Conservation (phyloP, 2,329 filamentous ascomycete genomes). For the Boeremia lycopersici region DNA sequence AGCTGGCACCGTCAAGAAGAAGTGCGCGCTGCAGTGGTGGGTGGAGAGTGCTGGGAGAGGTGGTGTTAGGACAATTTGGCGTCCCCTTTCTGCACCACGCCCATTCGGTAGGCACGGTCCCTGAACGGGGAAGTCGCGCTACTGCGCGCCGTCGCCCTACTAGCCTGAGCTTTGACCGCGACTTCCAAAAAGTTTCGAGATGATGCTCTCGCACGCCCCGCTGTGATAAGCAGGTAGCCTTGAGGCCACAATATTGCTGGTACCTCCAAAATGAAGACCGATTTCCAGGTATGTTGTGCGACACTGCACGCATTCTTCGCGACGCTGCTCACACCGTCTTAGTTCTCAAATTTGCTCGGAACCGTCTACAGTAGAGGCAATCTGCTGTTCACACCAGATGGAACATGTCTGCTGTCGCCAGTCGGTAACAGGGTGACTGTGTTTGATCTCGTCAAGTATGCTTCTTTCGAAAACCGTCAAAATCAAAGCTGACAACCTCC, state of each 20-base stretch:
- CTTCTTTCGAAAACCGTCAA: background rate
- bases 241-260: background rate
- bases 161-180: conserved; percentile 30
- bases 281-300: conserved; percentile 77
- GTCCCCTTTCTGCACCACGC: conserved; percentile 49
- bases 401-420: conserved; percentile 91
- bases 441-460: conserved; percentile 93
- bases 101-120: conserved; percentile 47
- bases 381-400: conserved; percentile 93
- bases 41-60: conserved; percentile 15
- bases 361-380: conserved; percentile 99
- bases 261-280: conserved; percentile 82
- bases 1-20: conserved; percentile 6
- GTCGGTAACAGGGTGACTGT: conserved; percentile 96
- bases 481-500: conserved; percentile 11
- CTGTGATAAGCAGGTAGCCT: conserved; percentile 25
- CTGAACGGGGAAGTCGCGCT: conserved; percentile 45
- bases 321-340: conserved; percentile 34
- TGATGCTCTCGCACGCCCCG: conserved; percentile 27
- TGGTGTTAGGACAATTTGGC: conserved; percentile 42
- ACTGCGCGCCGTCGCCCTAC: conserved; percentile 26
- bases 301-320: conserved; percentile 17
- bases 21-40: conserved; percentile 12
- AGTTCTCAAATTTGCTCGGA: conserved; percentile 98
- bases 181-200: conserved; percentile 46